These are phyloP conservation scores for Backusella tuberculispora DNA, from an alignment of 192 early-diverging fungal species.

Conservation along the genomic window DNA sequence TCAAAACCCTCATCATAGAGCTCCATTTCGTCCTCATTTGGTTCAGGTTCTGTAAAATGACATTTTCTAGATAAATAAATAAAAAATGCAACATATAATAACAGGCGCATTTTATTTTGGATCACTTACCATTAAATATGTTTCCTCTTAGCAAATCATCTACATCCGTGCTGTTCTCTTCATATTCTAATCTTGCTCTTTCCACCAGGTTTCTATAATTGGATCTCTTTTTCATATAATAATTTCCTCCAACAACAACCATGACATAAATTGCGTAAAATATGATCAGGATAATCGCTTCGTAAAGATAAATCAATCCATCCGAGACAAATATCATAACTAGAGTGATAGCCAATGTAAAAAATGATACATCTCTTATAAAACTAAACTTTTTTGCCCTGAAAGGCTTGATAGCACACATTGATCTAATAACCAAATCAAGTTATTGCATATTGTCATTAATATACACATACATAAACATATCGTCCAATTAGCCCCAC, in stretches of 20 bases:
- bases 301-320: constrained; percentile 56
- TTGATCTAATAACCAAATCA: constrained; percentile 49
- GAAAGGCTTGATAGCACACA: constrained; percentile 82
- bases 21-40: constrained; percentile 38
- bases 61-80: background rate
- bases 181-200: constrained; percentile 51
- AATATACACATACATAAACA: too few relatives aligned
- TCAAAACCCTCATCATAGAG: constrained; percentile 42
- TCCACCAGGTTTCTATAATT: constrained; percentile 46
- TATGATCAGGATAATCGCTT: constrained; percentile 56
- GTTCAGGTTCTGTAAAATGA: constrained; percentile 19
- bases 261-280: constrained; percentile 67
- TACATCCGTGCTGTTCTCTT: constrained; percentile 40
- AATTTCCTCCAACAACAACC: constrained; percentile 63
- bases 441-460: background rate
- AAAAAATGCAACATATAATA: background rate
- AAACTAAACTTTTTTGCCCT: constrained; percentile 70
- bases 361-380: constrained; percentile 81
- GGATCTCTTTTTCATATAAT: constrained; percentile 47
- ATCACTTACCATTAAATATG: constrained; percentile 18
- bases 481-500: background rate
- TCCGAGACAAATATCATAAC: constrained; percentile 59
- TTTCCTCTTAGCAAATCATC: constrained; percentile 39
- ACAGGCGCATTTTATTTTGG: background rate
- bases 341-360: constrained; percentile 60